Evolutionary conservation across 2,329 filamentous ascomycete genomes (phyloP).

Genomic region (Ilyonectria destructans): DNA sequence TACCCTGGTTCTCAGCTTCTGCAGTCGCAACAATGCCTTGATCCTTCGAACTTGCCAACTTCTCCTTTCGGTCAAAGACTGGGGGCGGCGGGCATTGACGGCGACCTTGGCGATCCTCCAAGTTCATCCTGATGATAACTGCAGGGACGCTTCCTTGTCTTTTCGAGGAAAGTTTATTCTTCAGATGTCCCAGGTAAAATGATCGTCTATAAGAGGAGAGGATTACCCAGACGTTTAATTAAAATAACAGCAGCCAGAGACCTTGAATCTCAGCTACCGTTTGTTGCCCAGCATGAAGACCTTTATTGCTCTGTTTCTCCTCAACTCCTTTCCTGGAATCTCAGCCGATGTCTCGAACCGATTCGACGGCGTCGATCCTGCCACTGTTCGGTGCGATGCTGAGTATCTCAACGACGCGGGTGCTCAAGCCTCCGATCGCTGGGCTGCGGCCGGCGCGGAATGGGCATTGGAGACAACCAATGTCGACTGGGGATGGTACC

Average conservation of each 20-base stretch:
- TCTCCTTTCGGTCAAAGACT: background rate
- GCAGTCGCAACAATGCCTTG: background rate
- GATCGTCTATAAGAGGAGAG: background rate
- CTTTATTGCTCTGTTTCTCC: background rate
- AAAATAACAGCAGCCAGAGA: background rate
- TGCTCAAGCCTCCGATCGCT: background rate
- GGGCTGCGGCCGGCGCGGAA: constrained; percentile 3
- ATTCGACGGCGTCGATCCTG: background rate
- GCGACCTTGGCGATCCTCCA: background rate
- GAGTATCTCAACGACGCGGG: constrained; percentile 6
- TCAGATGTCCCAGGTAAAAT: background rate
- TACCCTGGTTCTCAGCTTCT: background rate
- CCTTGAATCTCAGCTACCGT: background rate
- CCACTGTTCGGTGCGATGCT: background rate
- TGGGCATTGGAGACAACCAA: background rate
- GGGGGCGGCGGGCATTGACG: background rate
- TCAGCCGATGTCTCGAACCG: background rate
- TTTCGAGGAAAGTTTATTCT: background rate
- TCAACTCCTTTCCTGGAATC: background rate
- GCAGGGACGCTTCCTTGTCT: background rate
- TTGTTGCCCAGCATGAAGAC: background rate
- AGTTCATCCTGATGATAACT: background rate
- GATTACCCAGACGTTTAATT: background rate
- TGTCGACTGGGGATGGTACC: background rate
- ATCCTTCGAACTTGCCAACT: background rate